A percentile compares a stretch with the other conserved stretches of the same genome.
Conservation (phyloP, 2,329 filamentous ascomycete genomes). For the Aspergillus pseudotamarii region DNA sequence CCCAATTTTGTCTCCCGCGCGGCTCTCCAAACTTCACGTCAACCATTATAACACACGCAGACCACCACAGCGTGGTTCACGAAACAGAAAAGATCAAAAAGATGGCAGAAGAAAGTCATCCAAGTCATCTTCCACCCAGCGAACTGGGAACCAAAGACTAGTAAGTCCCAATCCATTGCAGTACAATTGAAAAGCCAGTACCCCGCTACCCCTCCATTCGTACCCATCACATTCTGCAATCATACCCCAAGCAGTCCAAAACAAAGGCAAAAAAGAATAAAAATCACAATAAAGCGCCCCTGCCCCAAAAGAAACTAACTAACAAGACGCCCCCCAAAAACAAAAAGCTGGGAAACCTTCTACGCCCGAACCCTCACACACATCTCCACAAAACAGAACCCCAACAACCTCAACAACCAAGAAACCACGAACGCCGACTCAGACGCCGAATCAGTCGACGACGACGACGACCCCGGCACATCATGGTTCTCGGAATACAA, state of each 20-base stretch:
- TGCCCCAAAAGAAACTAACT: not conserved
- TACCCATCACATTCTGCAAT: not conserved
- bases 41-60: not conserved
- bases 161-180: conserved; percentile 54
- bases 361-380: conserved; percentile 48
- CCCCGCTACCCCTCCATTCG: conserved; percentile 18
- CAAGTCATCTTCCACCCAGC: conserved; percentile 74
- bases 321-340: not conserved
- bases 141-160: conserved; percentile 87
- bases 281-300: no score
- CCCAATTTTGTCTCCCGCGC: not conserved
- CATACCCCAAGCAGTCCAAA: not conserved
- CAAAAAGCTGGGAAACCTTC: conserved; percentile 61
- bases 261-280: conserved; percentile 9
- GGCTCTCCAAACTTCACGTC: not conserved
- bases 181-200: conserved; percentile 1
- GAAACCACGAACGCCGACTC: conserved; percentile 10
- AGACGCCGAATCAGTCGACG: conserved; percentile 69
- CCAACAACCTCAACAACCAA: conserved; percentile 12
- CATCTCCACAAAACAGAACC: conserved; percentile 32
- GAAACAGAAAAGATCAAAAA: conserved; percentile 3
- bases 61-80: not conserved
- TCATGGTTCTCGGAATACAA: conserved; percentile 96
- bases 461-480: conserved; percentile 75
- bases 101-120: conserved; percentile 44